A percentile compares a stretch with the other conserved stretches of the same genome.
Evolutionary conservation across 2,329 filamentous ascomycete genomes (phyloP).

Genomic region (Nigrospora sphaerica): DNA sequence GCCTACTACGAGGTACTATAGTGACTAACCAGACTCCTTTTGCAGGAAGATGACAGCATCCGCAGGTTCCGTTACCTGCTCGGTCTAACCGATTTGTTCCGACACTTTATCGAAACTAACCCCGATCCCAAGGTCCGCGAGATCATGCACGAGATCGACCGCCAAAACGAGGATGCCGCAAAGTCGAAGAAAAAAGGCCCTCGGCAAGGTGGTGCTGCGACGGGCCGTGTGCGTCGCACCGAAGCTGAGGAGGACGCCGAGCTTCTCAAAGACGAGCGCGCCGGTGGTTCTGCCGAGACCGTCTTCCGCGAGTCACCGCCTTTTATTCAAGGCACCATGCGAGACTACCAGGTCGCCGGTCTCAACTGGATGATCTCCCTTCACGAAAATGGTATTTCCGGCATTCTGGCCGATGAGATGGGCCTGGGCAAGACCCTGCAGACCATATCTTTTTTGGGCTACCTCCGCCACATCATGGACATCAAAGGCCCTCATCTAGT

Average conservation of each 20-base stretch:
- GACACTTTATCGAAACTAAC: constrained; percentile 97
- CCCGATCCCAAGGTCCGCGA: constrained; percentile 91
- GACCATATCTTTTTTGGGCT: constrained; percentile 94
- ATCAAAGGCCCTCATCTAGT: constrained; percentile 89
- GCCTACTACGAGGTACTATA: not conserved
- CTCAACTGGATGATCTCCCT: constrained; percentile 97
- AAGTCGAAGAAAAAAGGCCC: constrained; percentile 66
- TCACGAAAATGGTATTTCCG: constrained; percentile 97
- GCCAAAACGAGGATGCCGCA: constrained; percentile 72
- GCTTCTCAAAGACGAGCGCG: constrained; percentile 77
- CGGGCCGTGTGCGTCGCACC: constrained; percentile 74
- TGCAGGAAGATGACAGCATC: constrained; percentile 87
- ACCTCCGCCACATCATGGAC: constrained; percentile 82
- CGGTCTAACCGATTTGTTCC: constrained; percentile 91
- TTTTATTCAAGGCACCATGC: constrained; percentile 85
- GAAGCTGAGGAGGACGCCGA: constrained; percentile 98
- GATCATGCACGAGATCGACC: constrained; percentile 90
- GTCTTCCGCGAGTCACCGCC: constrained; percentile 89
- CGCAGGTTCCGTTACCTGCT: constrained; percentile 90
- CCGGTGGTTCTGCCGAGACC: constrained; percentile 76
- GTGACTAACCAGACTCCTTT: constrained; percentile 2
- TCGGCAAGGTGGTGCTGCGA: constrained; percentile 78
- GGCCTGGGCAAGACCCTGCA: constrained; percentile 95
- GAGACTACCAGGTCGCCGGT: constrained; percentile 92
- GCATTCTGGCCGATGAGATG: constrained; percentile 98